Base-by-base conservation (phyloP, 2,329 filamentous ascomycete genomes). In the Penicillium digitatum region DNA sequence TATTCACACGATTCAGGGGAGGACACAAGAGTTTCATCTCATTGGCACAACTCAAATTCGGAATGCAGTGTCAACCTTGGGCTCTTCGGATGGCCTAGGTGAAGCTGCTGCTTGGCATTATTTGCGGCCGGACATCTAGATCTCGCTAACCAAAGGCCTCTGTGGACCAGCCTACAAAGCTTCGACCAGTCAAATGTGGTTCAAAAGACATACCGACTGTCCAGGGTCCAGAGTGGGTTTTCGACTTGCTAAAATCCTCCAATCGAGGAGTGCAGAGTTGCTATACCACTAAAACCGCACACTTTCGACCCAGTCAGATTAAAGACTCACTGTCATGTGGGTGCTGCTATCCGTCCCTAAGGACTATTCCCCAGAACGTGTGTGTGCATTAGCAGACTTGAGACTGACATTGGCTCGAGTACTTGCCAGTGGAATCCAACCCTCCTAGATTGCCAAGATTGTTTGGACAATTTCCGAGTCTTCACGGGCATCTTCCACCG, bases 31-130 rank as follows among this genome's bases (percentile, higher is more conserved):
- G n/a, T 67, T 70, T 24, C 72, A 74, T 53, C 55, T 74, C 1
- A 66, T 68, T 16, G 73, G 71, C 3, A 70, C 71, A 16, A 71
- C 68, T 5, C 68, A 65, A 24, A 68, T 75, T 4, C 60, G 74
- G n/a, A 71, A 70, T 32, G 68, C 70, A 1, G 66, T 74, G 10
- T 70, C 72, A 1, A 67, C 63, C 3, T 73, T 74, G 48, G 72
- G 71, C 5, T 68, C 68, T 1, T 72, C 70, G 0, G 72, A 72
- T n/a, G 72, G 72, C 6, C 59, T 74, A 3, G 68, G 69, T 0
- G 73, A 74, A 52, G 71, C 72, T 9, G 71, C 72, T n/a, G 71
- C 69, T 20, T 74, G 73, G 73, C 63, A 74, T 20, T 71, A 69
- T 26, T 59, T 75, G 1, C 66, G 73, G n/a, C 69, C 74, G 49